These are phyloP conservation scores for Microcera coccophila DNA, from an alignment of 2,329 filamentous ascomycete genomes.

Conservation along the genomic window DNA sequence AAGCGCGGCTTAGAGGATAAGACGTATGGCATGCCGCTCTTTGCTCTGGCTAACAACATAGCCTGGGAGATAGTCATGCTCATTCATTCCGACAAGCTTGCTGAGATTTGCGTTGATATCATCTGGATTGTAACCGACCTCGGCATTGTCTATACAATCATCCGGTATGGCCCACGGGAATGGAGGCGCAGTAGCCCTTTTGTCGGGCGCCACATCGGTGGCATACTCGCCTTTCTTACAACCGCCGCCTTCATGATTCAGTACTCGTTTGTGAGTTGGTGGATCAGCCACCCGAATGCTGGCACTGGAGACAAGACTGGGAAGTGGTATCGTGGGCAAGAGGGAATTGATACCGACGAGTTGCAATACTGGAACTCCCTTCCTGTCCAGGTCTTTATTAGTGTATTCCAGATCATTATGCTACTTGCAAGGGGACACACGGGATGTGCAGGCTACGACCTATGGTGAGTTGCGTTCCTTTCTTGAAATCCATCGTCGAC, in stretches of 20 bases:
- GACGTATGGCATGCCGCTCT: slow-evolving; percentile 10
- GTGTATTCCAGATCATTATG: background rate
- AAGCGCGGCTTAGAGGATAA: slow-evolving; percentile 5
- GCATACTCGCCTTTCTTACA: slow-evolving; percentile 3
- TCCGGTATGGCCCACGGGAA: slow-evolving; percentile 3
- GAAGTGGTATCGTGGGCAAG: slow-evolving; percentile 8
- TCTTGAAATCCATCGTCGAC: too few relatives aligned
- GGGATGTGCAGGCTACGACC: too few relatives aligned
- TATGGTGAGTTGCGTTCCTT: too few relatives aligned
- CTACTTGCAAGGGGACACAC: too few relatives aligned
- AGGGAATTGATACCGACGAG: slow-evolving; percentile 2
- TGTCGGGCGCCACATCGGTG: slow-evolving; percentile 7
- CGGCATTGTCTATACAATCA: slow-evolving; percentile 6
- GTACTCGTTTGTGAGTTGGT: slow-evolving; percentile 6
- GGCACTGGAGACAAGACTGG: slow-evolving; percentile 11
- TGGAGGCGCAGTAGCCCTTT: slow-evolving; percentile 7
- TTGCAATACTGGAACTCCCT: background rate
- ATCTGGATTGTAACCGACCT: slow-evolving; percentile 10
- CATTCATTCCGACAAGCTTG: slow-evolving; percentile 1
- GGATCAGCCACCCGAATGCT: slow-evolving; percentile 7
- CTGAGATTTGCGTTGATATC: slow-evolving; percentile 6
- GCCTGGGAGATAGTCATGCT: slow-evolving; percentile 7
- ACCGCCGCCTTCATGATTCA: slow-evolving; percentile 2
- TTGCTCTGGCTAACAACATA: slow-evolving; percentile 8
- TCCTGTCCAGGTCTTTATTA: too few relatives aligned